Percentiles rank a stretch among this genome's conserved stretches.
Evolutionary conservation across 768 basidiomycete species (phyloP).

Genomic region (Basidioascus undulatus): DNA sequence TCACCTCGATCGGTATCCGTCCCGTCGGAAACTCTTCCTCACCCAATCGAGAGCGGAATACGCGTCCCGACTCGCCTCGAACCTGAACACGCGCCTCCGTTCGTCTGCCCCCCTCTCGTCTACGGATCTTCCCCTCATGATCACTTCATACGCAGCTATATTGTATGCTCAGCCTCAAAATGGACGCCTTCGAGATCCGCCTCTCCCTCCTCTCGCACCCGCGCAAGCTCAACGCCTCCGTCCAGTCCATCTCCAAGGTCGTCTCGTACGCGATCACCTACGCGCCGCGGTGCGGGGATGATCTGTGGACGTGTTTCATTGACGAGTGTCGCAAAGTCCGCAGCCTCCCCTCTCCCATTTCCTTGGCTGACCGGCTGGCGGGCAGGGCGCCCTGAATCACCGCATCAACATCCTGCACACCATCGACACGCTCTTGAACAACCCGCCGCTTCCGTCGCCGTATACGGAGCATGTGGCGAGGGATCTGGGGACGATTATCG

Average conservation of each 20-base stretch:
- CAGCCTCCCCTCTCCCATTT: neutral
- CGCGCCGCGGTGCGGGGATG: conserved; percentile 18
- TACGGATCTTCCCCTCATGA: too few relatives aligned
- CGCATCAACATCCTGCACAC: conserved; percentile 24
- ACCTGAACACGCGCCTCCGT: too few relatives aligned
- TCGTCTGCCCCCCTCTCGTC: too few relatives aligned
- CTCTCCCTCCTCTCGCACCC: conserved; percentile 20
- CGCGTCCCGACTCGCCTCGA: too few relatives aligned
- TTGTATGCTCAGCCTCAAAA: too few relatives aligned
- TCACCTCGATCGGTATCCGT: too few relatives aligned
- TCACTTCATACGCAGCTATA: too few relatives aligned
- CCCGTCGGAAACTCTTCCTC: too few relatives aligned
- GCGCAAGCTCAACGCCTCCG: conserved; percentile 20
- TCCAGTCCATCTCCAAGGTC: conserved; percentile 21
- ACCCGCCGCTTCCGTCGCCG: conserved; percentile 7
- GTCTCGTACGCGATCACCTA: conserved; percentile 21
- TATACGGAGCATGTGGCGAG: conserved; percentile 16
- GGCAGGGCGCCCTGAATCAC: conserved; percentile 19
- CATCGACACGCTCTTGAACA: conserved; percentile 19
- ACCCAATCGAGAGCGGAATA: too few relatives aligned
- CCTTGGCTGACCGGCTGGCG: too few relatives aligned
- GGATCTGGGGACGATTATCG: conserved; percentile 18
- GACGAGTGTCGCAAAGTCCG: conserved; percentile 20
- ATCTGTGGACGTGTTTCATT: conserved; percentile 23
- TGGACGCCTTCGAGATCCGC: too few relatives aligned